Base-by-base conservation (phyloP, 2,329 filamentous ascomycete species). In the Epichloe aotearoae region DNA sequence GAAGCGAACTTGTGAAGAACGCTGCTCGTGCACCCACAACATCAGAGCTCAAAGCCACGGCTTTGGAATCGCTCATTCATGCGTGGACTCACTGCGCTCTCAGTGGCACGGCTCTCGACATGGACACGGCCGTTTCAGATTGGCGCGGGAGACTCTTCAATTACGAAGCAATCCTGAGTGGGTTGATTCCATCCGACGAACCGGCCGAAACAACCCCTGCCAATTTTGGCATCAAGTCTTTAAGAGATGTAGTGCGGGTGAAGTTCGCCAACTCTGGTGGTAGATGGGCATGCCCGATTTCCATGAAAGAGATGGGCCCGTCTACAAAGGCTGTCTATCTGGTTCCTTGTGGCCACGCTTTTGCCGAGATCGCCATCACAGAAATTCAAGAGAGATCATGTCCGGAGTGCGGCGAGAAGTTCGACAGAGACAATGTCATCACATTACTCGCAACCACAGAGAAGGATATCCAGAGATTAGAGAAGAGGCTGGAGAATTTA, bases 331-430 rank as follows among this genome's bases (percentile, higher is more conserved):
- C 88, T 1, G 88, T 95, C 1, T 98, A 97, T 61, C 61, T 98
- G 3, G 87, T 97, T 4, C 93, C 93, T 0, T 98, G 93, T 61
- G 94, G 93, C 0, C 94, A 98, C 71, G 90, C 88, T 1, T 97
- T 97, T 67, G 84, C 88, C 1, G 89, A 94, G 54, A 81, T 82
- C 49, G 88, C 89, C 7, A 83, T 97, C 57, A 86, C 83, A 57
- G 86, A 93, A 66, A 80, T 94, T n/a, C 64, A 71, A 3, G 83
- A 86, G 56, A 72, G 74, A 30, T 61, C 64, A 0, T 84, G 81
- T 52, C 77, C 80, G 0, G 77, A 91, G 69, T 98, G 93, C 67
- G 87, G 84, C 57, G 80, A 83, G 51, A 60, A 75, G 0, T 96
- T 93, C 61, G 77, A 79, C 20, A 66, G 75, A 23, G 81, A 86